A percentile compares a stretch with the other conserved stretches of the same genome.
Conservation (phyloP, 2,329 filamentous ascomycete genomes). For the Berkeleyomyces basicola region DNA sequence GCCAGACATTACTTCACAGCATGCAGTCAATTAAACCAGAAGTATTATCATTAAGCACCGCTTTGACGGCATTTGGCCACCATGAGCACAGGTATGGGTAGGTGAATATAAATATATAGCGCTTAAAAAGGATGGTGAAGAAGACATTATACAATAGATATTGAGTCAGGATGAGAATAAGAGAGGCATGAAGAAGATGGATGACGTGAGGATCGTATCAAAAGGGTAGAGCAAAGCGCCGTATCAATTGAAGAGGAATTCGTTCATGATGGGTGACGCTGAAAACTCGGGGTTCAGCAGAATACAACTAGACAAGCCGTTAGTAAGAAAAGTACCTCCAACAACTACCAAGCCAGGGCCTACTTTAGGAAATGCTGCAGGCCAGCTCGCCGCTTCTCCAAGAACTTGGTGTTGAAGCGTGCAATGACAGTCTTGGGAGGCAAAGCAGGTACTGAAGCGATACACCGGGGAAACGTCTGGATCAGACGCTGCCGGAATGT, state of each 20-base stretch:
- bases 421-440: conserved; percentile 85
- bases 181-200: not conserved
- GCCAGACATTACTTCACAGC: not conserved
- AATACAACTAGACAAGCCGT: conserved; percentile 49
- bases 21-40: not conserved
- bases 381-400: conserved; percentile 68
- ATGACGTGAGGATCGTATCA: not conserved
- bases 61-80: not conserved
- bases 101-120: not conserved
- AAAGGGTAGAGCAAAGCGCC: too few species aligned
- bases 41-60: conserved; percentile 11
- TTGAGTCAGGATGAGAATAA: not conserved
- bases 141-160: not conserved
- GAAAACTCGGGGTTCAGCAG: conserved; percentile 88
- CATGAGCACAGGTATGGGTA: not conserved
- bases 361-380: conserved; percentile 90
- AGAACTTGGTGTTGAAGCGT: conserved; percentile 67
- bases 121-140: not conserved
- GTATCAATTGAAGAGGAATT: conserved; percentile 58
- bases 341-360: conserved; percentile 19
- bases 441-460: conserved; percentile 70
- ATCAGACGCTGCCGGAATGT: conserved; percentile 58
- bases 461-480: conserved; percentile 67
- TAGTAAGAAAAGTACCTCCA: not conserved
- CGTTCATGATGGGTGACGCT: conserved; percentile 75